Percentiles rank a stretch among this genome's conserved stretches.
Conservation (phyloP, 805 yeast species). For the Metschnikowia similis region DNA sequence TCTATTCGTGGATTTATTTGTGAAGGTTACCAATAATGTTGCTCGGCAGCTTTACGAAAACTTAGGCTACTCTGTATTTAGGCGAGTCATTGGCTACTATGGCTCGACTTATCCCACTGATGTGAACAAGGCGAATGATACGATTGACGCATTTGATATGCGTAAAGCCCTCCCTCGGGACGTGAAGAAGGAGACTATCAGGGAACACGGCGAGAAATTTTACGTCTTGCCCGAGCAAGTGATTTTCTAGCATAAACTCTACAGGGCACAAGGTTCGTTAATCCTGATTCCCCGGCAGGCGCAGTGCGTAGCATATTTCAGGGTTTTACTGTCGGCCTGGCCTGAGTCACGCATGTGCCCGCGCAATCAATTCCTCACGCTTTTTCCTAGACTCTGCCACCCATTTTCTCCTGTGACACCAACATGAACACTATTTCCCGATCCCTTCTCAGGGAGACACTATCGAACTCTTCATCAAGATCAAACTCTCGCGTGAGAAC, state of each 20-base stretch:
- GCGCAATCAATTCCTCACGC: neutral
- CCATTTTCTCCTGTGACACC: neutral
- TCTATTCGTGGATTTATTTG: conserved; percentile 86
- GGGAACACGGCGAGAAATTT: conserved; percentile 57
- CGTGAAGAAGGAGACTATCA: conserved; percentile 45
- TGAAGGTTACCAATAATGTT: conserved; percentile 74
- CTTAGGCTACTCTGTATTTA: conserved; percentile 75
- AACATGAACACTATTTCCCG: conserved; percentile 3
- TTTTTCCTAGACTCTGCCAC: neutral
- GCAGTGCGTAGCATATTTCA: neutral
- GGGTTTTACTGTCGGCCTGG: neutral
- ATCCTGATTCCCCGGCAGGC: neutral
- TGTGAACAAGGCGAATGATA: conserved; percentile 52
- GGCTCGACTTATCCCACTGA: conserved; percentile 50
- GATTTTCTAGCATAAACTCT: conserved; percentile 36
- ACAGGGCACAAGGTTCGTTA: neutral
- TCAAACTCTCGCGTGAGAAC: conserved; percentile 32
- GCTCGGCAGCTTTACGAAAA: conserved; percentile 83
- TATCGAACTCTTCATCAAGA: conserved; percentile 29
- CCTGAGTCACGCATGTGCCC: neutral
- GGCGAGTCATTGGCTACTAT: conserved; percentile 89
- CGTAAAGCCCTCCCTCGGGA: conserved; percentile 62
- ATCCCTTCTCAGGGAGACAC: conserved; percentile 13
- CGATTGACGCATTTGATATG: conserved; percentile 87
- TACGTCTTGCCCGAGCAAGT: conserved; percentile 67